Percentiles rank a stretch among this genome's conserved stretches.
Conservation (phyloP, 768 basidiomycete genomes). For the Paxillus rubicundulus region DNA sequence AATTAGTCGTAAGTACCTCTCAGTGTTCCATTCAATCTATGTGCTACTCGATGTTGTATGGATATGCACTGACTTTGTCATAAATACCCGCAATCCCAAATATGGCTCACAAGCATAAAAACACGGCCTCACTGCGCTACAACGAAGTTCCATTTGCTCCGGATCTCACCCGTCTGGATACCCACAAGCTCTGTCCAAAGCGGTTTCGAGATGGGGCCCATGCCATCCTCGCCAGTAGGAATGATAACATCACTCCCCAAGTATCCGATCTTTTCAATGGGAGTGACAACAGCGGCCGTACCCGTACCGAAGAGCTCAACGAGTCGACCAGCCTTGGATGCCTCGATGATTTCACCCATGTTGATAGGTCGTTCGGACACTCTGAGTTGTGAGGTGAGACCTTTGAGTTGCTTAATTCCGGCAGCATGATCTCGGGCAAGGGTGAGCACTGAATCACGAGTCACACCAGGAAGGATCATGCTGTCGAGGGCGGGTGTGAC, state of each 20-base stretch:
- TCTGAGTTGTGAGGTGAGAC: conserved; percentile 53
- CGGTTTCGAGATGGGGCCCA: conserved; percentile 63
- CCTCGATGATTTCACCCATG: conserved; percentile 70
- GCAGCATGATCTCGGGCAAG: conserved; percentile 57
- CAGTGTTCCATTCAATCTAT: too few relatives aligned
- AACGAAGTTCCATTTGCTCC: conserved; percentile 77
- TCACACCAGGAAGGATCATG: conserved; percentile 68
- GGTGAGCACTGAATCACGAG: conserved; percentile 50
- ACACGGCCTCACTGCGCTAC: conserved; percentile 30
- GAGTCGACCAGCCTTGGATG: conserved; percentile 39
- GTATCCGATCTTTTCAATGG: conserved; percentile 58
- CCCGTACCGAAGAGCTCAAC: conserved; percentile 52
- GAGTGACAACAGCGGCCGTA: conserved; percentile 52
- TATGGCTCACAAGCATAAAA: not conserved
- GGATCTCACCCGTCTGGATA: conserved; percentile 74
- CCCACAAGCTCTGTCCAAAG: conserved; percentile 50
- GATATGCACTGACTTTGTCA: too few relatives aligned
- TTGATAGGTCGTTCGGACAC: conserved; percentile 70
- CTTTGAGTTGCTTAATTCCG: conserved; percentile 42
- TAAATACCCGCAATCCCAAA: not conserved
- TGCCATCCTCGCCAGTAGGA: conserved; percentile 63
- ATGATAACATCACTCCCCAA: conserved; percentile 50
- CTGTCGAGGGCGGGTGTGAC: conserved; percentile 66
- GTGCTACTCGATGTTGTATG: too few relatives aligned
- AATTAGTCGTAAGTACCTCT: too few relatives aligned